Base-by-base conservation (phyloP, 106 monocot genomes). In the Chionographis japonica region DNA sequence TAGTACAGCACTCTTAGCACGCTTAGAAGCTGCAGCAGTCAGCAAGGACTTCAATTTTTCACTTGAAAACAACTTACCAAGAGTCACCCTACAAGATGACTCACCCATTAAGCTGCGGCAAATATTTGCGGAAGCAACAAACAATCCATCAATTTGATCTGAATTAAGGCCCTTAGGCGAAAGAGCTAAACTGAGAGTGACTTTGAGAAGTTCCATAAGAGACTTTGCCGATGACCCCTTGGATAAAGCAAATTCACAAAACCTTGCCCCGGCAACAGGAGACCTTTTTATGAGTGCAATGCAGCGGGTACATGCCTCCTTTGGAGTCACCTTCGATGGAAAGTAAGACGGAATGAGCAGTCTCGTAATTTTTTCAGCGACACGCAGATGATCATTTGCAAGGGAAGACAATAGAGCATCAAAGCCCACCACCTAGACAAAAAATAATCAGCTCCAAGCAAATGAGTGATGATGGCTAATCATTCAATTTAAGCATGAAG, bases 311-410 rank as follows among this genome's bases (percentile, higher is more conserved):
- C 92, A 93, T 54, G 92, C 80, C 54, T 98, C 98, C 55, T 80
- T 90, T 27, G 59, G 20, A 27, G 61, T 52, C 56, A 85, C 15
- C 66, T 85, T 90, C 66, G 87, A 80, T 51, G 98, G 98, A 50
- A 98, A 98, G 66, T 98, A 98, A 37, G 98, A 85, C 58, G 98
- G 83, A 62, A 89, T 78, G 19, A 98, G 81, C 59, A 98, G 83
- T 65, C 69, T 87, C 50, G 90, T 88, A 64, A 98, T 74, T 71
- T 88, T 98, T 71, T 76, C 78, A 65, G 98, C 98, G 68, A 98
- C 83, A 62, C 54, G 74, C 19, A 74, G 15, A 51, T 98, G 90
- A 77, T 98, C 98, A 78, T 77, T 83, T 71, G 82, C 82, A 36
- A 98, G 75, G 18, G 87, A 83, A 68, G 83, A 85, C 53, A 90